Base-by-base conservation (phyloP, 2,329 filamentous ascomycete genomes). In the Remersonia thermophila region DNA sequence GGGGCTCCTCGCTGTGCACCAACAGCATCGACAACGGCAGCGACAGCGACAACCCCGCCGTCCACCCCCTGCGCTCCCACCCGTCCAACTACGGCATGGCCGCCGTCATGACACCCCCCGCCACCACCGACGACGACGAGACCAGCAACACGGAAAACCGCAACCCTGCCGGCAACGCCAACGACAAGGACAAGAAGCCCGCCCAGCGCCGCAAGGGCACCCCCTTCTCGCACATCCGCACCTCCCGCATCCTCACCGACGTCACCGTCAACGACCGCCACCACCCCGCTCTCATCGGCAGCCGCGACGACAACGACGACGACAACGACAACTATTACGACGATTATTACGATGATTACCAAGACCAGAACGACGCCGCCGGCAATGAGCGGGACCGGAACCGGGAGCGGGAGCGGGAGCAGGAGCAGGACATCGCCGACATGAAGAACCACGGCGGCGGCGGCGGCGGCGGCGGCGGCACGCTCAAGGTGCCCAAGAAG, bases 1-100 rank as follows among this genome's bases (percentile, higher is more conserved):
- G 27, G 5, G 5, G 20, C 5, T 23, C 16, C 56, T 23, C 18
- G 15, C 36, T 41, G 16, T 14, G 30, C 30, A 35, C 27, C 2
- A 42, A 43, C 32, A 44, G 46, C 14, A n/a, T 33, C 16, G 27
- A 37, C 31, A 15, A 18, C 33, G 29, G 35, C 15, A 30, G 27
- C 30, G 28, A 30, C 25, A 18, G 17, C n/a, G 47, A 42, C 36
- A 48, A 45, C 40, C 26, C 34, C 10, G 32, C 10, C 65, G 66
- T 39, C 69, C 70, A 76, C 45, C 71, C 73, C 1, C 56, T 77
- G 26, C 60, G 65, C 26, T 61, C 65, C 10, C 66, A 77, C 50
- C 72, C 71, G 1, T 49, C 56, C 2, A 51, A 28, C 27, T 28
- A 28, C 13, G 27, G 11, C 27, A 8, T 8, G 7, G 7, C 27